Conservation (phyloP, 345 rosid species). For the Laguncularia racemosa region DNA sequence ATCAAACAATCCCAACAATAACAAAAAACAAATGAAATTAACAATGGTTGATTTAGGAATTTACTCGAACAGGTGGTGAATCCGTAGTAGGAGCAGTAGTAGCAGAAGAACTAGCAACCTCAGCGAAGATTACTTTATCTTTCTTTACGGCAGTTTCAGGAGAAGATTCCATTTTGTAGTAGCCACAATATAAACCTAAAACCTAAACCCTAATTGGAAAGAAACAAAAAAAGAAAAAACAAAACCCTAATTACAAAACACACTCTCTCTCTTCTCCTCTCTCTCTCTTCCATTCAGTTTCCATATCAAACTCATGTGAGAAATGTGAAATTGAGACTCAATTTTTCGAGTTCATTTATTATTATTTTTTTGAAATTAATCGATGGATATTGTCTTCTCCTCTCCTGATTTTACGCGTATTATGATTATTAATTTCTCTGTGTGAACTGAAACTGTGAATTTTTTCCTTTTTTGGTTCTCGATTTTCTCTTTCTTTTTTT, state of each 20-base stretch:
- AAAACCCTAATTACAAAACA: too few species aligned
- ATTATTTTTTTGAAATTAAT: too few species aligned
- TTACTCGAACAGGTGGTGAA: slow-evolving; percentile 40
- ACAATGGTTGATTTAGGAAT: background rate
- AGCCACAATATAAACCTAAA: slow-evolving; percentile 2
- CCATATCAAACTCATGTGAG: too few species aligned
- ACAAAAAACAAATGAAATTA: background rate
- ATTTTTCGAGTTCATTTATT: too few species aligned
- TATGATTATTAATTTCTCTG: too few species aligned
- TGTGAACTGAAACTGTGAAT: too few species aligned
- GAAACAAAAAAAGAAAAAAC: background rate
- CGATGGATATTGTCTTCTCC: too few species aligned
- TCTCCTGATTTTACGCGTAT: too few species aligned
- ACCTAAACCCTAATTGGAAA: slow-evolving; percentile 1
- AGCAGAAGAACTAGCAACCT: background rate
- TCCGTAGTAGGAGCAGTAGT: slow-evolving; percentile 2
- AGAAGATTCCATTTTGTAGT: slow-evolving; percentile 22
- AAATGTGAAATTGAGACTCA: too few species aligned
- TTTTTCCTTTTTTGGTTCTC: background rate
- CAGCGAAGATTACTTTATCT: background rate
- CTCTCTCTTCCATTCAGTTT: too few species aligned
- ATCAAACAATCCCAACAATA: background rate
- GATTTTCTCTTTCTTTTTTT: background rate
- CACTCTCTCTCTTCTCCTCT: background rate
- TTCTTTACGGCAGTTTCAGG: background rate